These are phyloP conservation scores for Carex sylvatica DNA, from an alignment of 202 grass and related monocot species.

Conservation along the genomic window DNA sequence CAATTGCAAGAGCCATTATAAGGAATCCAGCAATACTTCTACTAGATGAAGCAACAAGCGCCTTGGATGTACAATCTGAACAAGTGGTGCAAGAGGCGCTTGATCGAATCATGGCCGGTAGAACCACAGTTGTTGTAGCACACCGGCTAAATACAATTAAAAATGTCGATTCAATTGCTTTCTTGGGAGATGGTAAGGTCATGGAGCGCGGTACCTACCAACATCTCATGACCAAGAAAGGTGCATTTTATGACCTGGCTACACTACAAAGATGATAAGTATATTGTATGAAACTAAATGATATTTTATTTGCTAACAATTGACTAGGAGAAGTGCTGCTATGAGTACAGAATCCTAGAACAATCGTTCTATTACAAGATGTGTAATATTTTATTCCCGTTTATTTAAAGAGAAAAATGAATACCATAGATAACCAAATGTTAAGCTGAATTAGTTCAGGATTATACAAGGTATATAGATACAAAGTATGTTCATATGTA, in stretches of 20 bases:
- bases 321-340: slow-evolving; percentile 5
- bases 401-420: background rate
- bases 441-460: background rate
- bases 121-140: slow-evolving; percentile 88
- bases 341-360: background rate
- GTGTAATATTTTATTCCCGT: background rate
- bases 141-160: slow-evolving; percentile 97
- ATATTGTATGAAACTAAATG: background rate
- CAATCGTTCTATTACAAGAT: background rate
- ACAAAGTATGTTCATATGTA: background rate
- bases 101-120: slow-evolving; percentile 83
- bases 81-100: slow-evolving; percentile 97
- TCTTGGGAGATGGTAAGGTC: slow-evolving; percentile 80
- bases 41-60: slow-evolving; percentile 96
- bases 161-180: slow-evolving; percentile 80
- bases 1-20: slow-evolving; percentile 90
- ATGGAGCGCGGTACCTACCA: slow-evolving; percentile 84
- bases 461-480: background rate
- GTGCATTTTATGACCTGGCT: slow-evolving; percentile 86
- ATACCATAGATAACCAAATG: background rate
- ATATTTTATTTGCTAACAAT: background rate
- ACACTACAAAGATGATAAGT: slow-evolving; percentile 58
- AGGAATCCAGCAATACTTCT: slow-evolving; percentile 85
- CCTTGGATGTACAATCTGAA: slow-evolving; percentile 89
- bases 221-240: slow-evolving; percentile 94